Percentiles rank a stretch among this genome's conserved stretches.
Evolutionary conservation across 768 basidiomycete genomes (phyloP).

Genomic region (Calocera cornea): DNA sequence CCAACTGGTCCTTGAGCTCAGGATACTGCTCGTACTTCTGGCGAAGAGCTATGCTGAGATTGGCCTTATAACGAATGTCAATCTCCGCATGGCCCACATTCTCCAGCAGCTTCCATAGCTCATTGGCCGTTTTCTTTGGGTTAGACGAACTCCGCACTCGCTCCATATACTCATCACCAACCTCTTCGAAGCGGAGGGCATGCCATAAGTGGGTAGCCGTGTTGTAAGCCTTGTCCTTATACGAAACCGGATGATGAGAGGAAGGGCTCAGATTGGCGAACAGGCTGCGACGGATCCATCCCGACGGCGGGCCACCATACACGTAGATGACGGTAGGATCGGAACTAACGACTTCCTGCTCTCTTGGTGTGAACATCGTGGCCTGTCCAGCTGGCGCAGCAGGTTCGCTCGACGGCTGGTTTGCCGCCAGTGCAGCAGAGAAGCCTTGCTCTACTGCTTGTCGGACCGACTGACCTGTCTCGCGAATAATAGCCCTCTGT

Average conservation of each 20-base stretch:
- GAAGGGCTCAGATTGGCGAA: neutral
- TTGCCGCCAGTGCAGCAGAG: neutral
- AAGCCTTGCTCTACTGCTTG: neutral
- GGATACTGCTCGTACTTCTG: neutral
- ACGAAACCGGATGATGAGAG: neutral
- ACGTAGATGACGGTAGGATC: neutral
- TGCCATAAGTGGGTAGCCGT: neutral
- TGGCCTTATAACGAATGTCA: neutral
- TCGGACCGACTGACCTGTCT: neutral
- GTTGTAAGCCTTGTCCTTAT: neutral
- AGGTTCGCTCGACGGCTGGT: neutral
- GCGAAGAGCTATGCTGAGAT: neutral
- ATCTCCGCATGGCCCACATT: neutral
- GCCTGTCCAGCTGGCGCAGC: neutral
- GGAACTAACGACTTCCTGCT: neutral
- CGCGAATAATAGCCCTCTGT: neutral
- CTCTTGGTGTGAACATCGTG: neutral
- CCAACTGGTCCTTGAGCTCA: neutral
- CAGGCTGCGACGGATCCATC: neutral
- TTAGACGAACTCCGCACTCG: neutral
- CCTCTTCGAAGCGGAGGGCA: neutral
- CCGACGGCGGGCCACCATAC: neutral
- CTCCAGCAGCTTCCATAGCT: neutral
- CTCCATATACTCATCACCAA: neutral
- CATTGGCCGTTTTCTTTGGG: neutral